phyloP scores from a whole-genome alignment of 2,329 filamentous ascomycete species.

The Pestalotiopsis fici region DNA sequence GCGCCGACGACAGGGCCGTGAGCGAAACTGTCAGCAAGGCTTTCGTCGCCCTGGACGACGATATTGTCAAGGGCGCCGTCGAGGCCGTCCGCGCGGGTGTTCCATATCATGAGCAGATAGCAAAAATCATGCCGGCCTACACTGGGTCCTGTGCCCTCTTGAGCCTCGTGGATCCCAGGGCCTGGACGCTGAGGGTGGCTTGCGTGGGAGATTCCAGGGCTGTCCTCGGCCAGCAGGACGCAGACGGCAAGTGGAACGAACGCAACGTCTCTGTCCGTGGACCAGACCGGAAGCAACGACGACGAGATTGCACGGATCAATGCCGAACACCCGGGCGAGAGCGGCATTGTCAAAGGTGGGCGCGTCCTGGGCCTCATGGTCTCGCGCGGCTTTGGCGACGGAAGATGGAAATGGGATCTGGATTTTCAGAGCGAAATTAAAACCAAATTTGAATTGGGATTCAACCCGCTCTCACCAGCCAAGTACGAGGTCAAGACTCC shows the following conservation, averaged over 20 bases:
- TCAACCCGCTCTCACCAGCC: conserved; percentile 29
- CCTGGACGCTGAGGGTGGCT: conserved; percentile 59
- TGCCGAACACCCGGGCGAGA: conserved; percentile 63
- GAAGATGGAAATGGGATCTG: conserved; percentile 65
- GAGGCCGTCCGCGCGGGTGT: conserved; percentile 26
- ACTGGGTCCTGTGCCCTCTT: conserved; percentile 38
- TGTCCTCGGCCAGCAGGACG: conserved; percentile 55
- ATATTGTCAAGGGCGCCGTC: conserved; percentile 25
- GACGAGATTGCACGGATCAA: conserved; percentile 57
- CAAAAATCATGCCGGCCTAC: conserved; percentile 27
- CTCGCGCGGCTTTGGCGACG: conserved; percentile 69
- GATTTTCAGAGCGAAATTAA: conserved; percentile 45
- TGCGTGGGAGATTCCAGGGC: conserved; percentile 69
- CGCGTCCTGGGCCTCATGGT: conserved; percentile 63
- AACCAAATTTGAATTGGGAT: conserved; percentile 45
- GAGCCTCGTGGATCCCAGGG: conserved; percentile 58
- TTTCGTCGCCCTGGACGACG: conserved; percentile 37
- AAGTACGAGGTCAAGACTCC: conserved; percentile 40
- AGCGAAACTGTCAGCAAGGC: conserved; percentile 35
- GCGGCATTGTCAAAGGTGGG: conserved; percentile 57
- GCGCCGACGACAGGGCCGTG: background rate
- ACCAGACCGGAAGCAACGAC: conserved; percentile 67
- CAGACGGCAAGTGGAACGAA: conserved; percentile 48
- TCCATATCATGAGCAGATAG: conserved; percentile 26
- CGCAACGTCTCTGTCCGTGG: conserved; percentile 56